A percentile compares a stretch with the other conserved stretches of the same genome.
Evolutionary conservation across 306 rosid species (phyloP).

Genomic region (Ormosia emarginata): DNA sequence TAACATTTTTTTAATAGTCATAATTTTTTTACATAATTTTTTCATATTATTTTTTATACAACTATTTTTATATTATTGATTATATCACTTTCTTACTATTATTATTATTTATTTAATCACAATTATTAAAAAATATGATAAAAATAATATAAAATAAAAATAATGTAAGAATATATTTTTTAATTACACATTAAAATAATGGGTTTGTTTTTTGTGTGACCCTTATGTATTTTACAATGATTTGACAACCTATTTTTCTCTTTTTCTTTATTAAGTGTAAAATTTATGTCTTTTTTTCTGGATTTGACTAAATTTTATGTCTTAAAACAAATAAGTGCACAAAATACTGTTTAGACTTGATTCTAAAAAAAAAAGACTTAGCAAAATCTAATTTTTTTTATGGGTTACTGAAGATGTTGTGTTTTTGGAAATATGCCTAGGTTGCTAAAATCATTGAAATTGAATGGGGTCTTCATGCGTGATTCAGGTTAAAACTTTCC

Average conservation of each 20-base stretch:
- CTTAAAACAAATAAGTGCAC: background rate
- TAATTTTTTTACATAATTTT: too few relatives aligned
- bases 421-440: background rate
- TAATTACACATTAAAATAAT: background rate
- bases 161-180: background rate
- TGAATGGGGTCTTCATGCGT: constrained; percentile 5
- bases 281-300: too few relatives aligned
- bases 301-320: too few relatives aligned
- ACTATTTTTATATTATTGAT: too few relatives aligned
- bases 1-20: background rate
- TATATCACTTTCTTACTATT: too few relatives aligned
- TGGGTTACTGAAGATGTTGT: constrained; percentile 1
- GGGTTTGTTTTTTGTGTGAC: background rate
- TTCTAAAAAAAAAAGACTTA: too few relatives aligned
- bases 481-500: background rate
- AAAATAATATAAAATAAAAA: too few relatives aligned
- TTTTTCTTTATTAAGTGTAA: too few relatives aligned
- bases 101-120: too few relatives aligned
- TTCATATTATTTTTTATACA: too few relatives aligned
- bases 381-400: background rate
- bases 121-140: too few relatives aligned
- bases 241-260: constrained; percentile 24
- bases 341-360: background rate
- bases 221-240: background rate
- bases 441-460: background rate